Evolutionary conservation across 2,329 filamentous ascomycete species (phyloP), one percentile per base, ranked within the genome.

Genomic region (Corynespora cassiicola): DNA sequence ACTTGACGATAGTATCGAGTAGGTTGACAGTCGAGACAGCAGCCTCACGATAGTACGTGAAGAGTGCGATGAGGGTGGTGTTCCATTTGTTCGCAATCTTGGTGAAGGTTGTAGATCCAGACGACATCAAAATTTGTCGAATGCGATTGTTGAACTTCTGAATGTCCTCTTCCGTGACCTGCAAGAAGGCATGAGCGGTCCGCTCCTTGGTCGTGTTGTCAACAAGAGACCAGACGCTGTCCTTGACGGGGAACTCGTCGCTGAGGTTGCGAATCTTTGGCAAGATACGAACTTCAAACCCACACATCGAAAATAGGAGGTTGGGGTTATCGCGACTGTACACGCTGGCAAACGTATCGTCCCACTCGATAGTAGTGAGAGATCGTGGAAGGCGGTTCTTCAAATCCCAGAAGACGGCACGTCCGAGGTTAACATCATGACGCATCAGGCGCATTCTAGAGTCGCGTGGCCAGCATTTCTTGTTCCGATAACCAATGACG

Each of bases 81-180:
- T 99, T 99, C 94, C 95, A 99, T 74, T 99, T 99, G 74, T 99
- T 99, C 30, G 95, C 94, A 62, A 99, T 99, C 80, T 99, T 99
- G 29, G 94, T 99, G 73, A 99, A 99, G 0, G 94, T 99, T 0
- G 94, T 99, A 5, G 90, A 96, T n/a, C 94, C 95, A 42, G 94
- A 97, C 8, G 92, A 97, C 94, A 99, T 99, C 39, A 99, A 79
- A 65, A 99, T 99, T 63, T 99, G 94, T 43, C 94, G 85, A 62
- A 99, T 99, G 26, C 95, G 86, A 69, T 99, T 99, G 73, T 99
- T 99, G 78, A 99, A 99, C 71, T 97, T 97, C 52, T 92, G 87
- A 31, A 99, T 92, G 62, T 99, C 94, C 64, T 97, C 94, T 61
- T 97, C 92, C 0, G 94, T 97, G 15, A 99, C 94, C 62, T 97